Base-by-base conservation (phyloP, 2,329 filamentous ascomycete genomes). In the Stachybotrys chlorohalonatus region DNA sequence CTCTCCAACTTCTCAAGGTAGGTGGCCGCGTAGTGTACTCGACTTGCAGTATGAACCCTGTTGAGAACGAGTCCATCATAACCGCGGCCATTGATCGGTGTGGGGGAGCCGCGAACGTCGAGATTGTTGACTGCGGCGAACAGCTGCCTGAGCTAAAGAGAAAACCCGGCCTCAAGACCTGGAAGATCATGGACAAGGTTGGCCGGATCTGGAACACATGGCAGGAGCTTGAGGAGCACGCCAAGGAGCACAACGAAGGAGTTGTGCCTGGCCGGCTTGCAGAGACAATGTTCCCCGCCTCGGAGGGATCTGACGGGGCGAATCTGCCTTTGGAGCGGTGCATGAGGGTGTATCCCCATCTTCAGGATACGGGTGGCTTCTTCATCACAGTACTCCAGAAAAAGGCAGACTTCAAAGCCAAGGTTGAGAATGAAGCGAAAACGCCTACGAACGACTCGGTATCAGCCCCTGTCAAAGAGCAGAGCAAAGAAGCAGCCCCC, bases 351-450 rank as follows among this genome's bases (percentile, higher is more conserved):
- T 99, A 97, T 69, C 89, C 92, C 39, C 94, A 99, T 70, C 81
- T 91, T 66, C 94, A 99, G 72, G 91, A 99, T 64, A 99, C 94
- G 3, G 94, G 94, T 54, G 93, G 88, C 24, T 99, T 99, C 79
- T 99, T 99, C 75, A 96, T 99, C 67, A 87, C 91, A 0, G 92
- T 96, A 0, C 74, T 99, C 16, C 89, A 96, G 75, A 99, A 99
- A 79, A 86, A 86, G 68, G 81, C 83, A 31, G 94, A 96, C 60
- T 91, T 95, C 68, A 87, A 82, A 68, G 87, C 85, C 8, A 88
- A 82, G 69, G 85, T 85, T 24, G 89, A 94, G 70, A 79, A 81
- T 5, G 76, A 79, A 55, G 67, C 72, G 54, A 81, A 80, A 64
- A 16, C 36, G n/a, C 15, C 36, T 17, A 56, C 51, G 24, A 47